These are phyloP conservation scores for Rubia tinctorum DNA, from an alignment of 305 asterid species.

Conservation along the genomic window DNA sequence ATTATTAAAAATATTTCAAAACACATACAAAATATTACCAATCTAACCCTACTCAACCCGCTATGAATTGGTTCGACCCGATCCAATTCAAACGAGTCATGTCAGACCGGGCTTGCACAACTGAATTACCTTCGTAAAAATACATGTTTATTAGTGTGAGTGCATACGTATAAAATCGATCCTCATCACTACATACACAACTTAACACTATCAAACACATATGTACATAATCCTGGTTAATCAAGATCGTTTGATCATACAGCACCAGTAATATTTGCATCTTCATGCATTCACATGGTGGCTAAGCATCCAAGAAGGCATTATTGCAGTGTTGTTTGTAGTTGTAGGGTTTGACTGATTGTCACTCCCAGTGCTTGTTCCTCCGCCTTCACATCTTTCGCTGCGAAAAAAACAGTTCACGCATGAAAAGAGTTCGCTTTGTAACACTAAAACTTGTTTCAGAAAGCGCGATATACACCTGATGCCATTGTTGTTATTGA, in stretches of 20 bases:
- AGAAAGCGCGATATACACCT: neutral
- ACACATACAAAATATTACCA: no score
- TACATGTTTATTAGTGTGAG: neutral
- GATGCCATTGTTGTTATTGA: slow-evolving; percentile 19
- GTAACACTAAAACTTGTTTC: neutral
- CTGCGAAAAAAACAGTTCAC: neutral
- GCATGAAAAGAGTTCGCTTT: neutral
- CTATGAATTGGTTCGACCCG: no score
- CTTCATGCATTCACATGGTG: neutral
- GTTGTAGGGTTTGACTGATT: neutral
- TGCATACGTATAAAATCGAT: neutral
- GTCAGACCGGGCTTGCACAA: no score
- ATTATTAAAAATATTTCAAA: no score
- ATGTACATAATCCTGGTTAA: neutral
- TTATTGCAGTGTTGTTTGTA: neutral
- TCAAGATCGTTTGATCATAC: neutral
- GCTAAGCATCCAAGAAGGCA: slow-evolving; percentile 9
- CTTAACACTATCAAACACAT: neutral
- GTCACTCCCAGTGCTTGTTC: neutral
- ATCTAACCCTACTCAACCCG: no score
- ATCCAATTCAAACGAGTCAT: no score
- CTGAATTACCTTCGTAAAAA: neutral
- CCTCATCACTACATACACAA: neutral
- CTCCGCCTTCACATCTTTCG: neutral
- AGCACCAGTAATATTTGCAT: neutral